phyloP scores from a whole-genome alignment of 164 flowering plant genomes.

The Vitis amurensis region DNA sequence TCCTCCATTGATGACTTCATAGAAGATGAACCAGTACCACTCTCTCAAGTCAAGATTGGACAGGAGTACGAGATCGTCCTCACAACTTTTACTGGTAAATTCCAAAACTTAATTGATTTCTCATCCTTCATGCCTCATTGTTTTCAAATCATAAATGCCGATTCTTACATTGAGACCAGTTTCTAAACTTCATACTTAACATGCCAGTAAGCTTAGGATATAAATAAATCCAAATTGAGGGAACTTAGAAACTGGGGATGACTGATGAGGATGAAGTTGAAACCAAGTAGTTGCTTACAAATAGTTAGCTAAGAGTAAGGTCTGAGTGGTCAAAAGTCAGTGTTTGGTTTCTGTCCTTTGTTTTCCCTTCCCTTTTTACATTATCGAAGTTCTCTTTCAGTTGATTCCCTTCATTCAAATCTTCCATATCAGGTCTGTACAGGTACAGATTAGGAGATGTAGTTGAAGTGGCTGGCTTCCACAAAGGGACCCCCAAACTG shows the following conservation, averaged over 20 bases:
- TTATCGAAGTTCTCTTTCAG: background rate
- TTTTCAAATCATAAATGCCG: background rate
- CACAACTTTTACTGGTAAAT: conserved; percentile 84
- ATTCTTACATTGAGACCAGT: no score
- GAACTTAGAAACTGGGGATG: no score
- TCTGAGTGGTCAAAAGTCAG: no score
- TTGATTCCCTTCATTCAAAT: no score
- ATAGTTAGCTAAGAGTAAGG: no score
- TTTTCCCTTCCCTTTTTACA: no score
- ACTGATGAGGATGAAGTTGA: no score
- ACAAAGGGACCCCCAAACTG: conserved; percentile 74
- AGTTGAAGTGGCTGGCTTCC: conserved; percentile 81
- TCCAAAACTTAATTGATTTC: background rate
- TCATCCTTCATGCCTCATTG: background rate
- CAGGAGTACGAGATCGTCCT: conserved; percentile 84
- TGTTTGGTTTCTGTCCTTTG: no score
- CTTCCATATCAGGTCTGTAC: conserved; percentile 61
- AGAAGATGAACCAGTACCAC: conserved; percentile 73
- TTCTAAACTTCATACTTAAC: no score
- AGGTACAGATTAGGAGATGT: conserved; percentile 88
- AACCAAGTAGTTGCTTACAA: no score
- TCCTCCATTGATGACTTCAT: conserved; percentile 46
- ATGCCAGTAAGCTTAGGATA: no score
- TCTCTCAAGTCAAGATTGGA: conserved; percentile 67
- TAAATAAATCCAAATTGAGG: no score